Percentiles rank a stretch among this genome's conserved stretches.
Evolutionary conservation across 768 basidiomycete species (phyloP).

Genomic region (Auricularia sp.): DNA sequence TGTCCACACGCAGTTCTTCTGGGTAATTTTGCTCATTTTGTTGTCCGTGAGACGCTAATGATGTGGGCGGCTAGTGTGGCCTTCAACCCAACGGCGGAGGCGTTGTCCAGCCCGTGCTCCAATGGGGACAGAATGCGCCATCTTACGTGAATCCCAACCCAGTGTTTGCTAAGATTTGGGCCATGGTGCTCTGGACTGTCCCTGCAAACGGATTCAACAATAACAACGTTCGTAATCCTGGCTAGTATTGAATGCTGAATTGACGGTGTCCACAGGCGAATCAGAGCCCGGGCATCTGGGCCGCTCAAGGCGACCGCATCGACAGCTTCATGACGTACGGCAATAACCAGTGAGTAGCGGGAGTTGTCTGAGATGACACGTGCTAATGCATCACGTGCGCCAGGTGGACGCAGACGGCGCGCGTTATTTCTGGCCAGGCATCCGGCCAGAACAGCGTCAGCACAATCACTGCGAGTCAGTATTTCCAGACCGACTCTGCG

Average conservation of each 20-base stretch:
- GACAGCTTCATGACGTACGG: neutral
- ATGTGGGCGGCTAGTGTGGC: neutral
- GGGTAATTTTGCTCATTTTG: neutral
- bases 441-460: neutral
- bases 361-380: neutral
- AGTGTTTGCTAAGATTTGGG: constrained; percentile 1
- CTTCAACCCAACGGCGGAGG: constrained; percentile 1
- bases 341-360: neutral
- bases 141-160: neutral
- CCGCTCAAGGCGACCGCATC: neutral
- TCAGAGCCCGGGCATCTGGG: constrained; percentile 1
- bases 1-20: neutral
- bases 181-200: constrained; percentile 1
- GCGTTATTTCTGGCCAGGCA: constrained; percentile 1
- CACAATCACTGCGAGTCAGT: neutral
- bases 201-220: neutral
- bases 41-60: neutral
- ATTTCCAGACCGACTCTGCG: neutral
- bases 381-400: neutral
- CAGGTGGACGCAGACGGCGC: constrained; percentile 1
- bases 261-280: neutral
- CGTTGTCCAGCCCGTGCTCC: constrained; percentile 2
- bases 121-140: neutral
- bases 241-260: neutral
- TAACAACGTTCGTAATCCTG: neutral